Base-by-base conservation (phyloP, 345 rosid species). In the Linum usitatissimum region DNA sequence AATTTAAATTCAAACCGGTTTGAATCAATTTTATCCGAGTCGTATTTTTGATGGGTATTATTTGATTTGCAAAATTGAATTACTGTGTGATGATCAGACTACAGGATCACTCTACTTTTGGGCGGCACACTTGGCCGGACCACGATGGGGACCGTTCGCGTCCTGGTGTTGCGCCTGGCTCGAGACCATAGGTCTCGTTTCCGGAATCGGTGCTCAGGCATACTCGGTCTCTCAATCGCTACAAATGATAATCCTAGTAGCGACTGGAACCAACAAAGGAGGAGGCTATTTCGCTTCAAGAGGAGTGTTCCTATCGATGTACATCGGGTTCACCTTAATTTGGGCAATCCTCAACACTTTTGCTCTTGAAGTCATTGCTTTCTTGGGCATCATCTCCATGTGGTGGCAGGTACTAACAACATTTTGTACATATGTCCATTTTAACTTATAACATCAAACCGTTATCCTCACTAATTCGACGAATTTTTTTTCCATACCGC, bases 351-450 rank as follows among this genome's bases (percentile, higher is more conserved):
- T 55, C 58, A 55, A 55, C 23, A 55, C 58, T 13, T 55, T 55
- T 23, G 58, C 58, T 9, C 30, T 55, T 19, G 28, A 55, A 55
- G 58, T 55, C 58, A 55, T 55, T 55, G 58, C 58, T 23, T 55
- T 55, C 58, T 23, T 55, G 9, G 58, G 58, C 23, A 55, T 55
- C 20, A 55, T 55, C 30, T 55, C 58, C 58, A 23, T 55, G 13
- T 55, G 58, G 58, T 55, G 58, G 58, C 58, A 55, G 58, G 58
- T 55, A n/a, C n/a, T n/a, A n/a, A n/a, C n/a, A n/a, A n/a, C n/a
- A n/a, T n/a, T n/a, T 17, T 15, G 58, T 55, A 19, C n/a, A 18
- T 2, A 3, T 42, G 49, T 42, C 10, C 10, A 8, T 42, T 8
- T 7, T 2, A 8, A 2, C 10, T 8, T 42, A 2, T 42, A 7